Evolutionary conservation across 2,329 filamentous ascomycete genomes (phyloP).

Genomic region (Periconia sp.): DNA sequence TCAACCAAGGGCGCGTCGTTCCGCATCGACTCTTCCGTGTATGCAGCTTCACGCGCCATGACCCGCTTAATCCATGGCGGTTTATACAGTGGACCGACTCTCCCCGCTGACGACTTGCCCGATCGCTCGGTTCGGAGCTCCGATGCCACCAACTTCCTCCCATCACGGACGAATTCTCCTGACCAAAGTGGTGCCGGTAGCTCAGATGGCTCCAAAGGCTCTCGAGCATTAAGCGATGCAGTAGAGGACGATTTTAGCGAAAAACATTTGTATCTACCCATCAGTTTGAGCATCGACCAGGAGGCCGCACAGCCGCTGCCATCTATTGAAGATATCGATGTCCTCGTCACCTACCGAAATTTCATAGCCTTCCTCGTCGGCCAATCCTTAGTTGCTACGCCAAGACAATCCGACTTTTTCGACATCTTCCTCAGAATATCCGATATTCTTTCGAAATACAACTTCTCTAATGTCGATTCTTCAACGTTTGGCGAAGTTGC

Average conservation of each 20-base stretch:
- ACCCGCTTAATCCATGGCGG: slow-evolving; percentile 59
- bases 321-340: slow-evolving; percentile 56
- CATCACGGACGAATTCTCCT: slow-evolving; percentile 36
- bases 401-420: slow-evolving; percentile 57
- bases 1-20: slow-evolving; percentile 62
- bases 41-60: slow-evolving; percentile 59
- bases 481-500: slow-evolving; percentile 66
- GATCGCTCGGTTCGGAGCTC: slow-evolving; percentile 24
- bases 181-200: slow-evolving; percentile 36
- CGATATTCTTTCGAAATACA: slow-evolving; percentile 58
- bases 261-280: slow-evolving; percentile 61
- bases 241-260: slow-evolving; percentile 52
- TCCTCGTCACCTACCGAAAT: slow-evolving; percentile 62
- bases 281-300: slow-evolving; percentile 56
- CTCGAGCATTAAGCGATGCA: slow-evolving; percentile 50
- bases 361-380: slow-evolving; percentile 66
- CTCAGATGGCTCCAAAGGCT: slow-evolving; percentile 52
- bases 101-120: slow-evolving; percentile 18
- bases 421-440: slow-evolving; percentile 64
- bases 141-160: slow-evolving; percentile 24
- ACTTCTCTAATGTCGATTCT: slow-evolving; percentile 63
- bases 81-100: slow-evolving; percentile 44
- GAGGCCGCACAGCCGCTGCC: slow-evolving; percentile 39
- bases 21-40: slow-evolving; percentile 61
- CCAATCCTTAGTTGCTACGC: slow-evolving; percentile 62